Conservation (phyloP, 768 basidiomycete species). For the Clavulina sp. region DNA sequence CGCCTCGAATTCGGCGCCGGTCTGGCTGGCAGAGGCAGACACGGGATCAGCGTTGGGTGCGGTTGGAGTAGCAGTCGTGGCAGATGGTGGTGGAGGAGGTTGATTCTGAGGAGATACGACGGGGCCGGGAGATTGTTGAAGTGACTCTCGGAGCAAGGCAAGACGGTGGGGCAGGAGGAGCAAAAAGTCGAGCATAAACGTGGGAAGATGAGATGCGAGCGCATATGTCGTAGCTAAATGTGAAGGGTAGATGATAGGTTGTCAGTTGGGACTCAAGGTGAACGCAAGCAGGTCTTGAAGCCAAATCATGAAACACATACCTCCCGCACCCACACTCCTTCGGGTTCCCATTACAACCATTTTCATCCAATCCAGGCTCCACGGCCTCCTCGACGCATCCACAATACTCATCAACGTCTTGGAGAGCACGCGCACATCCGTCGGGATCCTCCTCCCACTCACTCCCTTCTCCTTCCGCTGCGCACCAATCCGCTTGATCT, state of each 20-base stretch:
- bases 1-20: neutral
- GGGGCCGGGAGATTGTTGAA: neutral
- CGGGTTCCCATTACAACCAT: constrained; percentile 50
- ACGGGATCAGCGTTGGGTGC: too few species aligned
- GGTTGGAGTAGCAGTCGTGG: too few species aligned
- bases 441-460: constrained; percentile 26
- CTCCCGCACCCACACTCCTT: constrained; percentile 63
- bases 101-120: too few species aligned
- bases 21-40: too few species aligned
- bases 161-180: constrained; percentile 27
- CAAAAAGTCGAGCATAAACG: constrained; percentile 42
- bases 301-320: constrained; percentile 24
- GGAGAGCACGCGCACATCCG: constrained; percentile 40
- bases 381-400: constrained; percentile 16
- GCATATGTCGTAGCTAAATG: constrained; percentile 54
- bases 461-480: neutral
- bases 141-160: neutral
- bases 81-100: too few species aligned
- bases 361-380: constrained; percentile 14
- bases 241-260: neutral
- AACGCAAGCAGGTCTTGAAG: neutral
- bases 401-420: constrained; percentile 41
- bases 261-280: constrained; percentile 6
- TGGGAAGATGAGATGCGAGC: constrained; percentile 52
- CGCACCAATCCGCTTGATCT: neutral